A percentile compares a stretch with the other conserved stretches of the same genome.
These are phyloP conservation scores for Diaporthe capsici DNA, from an alignment of 2,329 filamentous ascomycete genomes.

Conservation along the genomic window DNA sequence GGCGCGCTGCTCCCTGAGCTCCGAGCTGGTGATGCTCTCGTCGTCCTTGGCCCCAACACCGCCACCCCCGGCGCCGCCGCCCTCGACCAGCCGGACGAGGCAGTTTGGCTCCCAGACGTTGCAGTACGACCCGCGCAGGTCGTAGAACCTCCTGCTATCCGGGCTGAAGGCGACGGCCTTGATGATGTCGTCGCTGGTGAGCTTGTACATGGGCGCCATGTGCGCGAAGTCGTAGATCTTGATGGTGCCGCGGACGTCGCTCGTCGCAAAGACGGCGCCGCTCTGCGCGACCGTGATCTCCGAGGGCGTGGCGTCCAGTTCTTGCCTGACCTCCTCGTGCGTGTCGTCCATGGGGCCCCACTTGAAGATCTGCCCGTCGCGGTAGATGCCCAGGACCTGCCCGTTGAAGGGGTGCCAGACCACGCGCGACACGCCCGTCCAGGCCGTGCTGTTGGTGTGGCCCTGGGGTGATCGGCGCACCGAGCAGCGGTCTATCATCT, in stretches of 20 bases:
- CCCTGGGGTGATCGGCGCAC: conserved; percentile 26
- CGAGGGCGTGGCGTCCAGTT: conserved; percentile 29
- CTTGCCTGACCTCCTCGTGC: conserved; percentile 43
- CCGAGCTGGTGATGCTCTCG: conserved; percentile 28
- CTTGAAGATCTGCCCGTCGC: conserved; percentile 46
- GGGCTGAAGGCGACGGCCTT: conserved; percentile 43
- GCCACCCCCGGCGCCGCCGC: background rate
- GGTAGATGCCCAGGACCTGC: conserved; percentile 45
- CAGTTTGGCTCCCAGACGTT: conserved; percentile 47
- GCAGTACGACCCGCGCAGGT: conserved; percentile 43
- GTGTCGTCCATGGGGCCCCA: conserved; percentile 45
- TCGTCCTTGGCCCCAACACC: background rate
- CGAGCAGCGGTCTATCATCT: conserved; percentile 44
- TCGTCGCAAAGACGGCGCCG: conserved; percentile 43
- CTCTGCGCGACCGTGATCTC: conserved; percentile 39
- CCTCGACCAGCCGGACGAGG: conserved; percentile 41
- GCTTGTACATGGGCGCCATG: conserved; percentile 44
- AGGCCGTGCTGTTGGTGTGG: background rate
- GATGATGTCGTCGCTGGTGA: conserved; percentile 41
- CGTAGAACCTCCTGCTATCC: conserved; percentile 44
- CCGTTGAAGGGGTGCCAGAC: conserved; percentile 45
- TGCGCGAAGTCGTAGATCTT: conserved; percentile 44
- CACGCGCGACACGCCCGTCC: conserved; percentile 39
- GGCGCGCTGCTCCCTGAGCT: conserved; percentile 18
- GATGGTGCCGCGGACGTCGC: conserved; percentile 40